Evolutionary conservation across 1,139 yeast genomes (phyloP).

Genomic region (Candida tetrigidarum): DNA sequence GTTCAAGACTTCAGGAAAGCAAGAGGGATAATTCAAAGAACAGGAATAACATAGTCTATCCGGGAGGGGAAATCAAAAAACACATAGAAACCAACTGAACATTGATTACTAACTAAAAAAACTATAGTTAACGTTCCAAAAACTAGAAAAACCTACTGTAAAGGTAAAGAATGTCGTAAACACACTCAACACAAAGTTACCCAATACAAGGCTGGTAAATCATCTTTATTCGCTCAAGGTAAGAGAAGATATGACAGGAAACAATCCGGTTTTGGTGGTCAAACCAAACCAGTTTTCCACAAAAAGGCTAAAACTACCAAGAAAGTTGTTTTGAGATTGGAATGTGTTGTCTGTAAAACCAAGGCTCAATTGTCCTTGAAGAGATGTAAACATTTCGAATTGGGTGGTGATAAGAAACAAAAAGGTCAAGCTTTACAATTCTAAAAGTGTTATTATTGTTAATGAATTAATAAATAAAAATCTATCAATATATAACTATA

Average conservation of each 20-base stretch:
- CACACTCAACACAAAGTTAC: conserved; percentile 99
- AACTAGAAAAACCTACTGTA: conserved; percentile 99
- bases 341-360: conserved; percentile 98
- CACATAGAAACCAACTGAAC: background rate
- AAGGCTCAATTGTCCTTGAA: conserved; percentile 97
- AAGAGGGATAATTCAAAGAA: background rate
- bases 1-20: background rate
- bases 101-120: conserved; percentile 24
- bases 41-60: too few relatives aligned
- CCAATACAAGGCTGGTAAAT: conserved; percentile 99
- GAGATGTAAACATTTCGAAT: conserved; percentile 99
- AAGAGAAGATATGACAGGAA: conserved; percentile 99
- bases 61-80: background rate
- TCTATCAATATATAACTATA: conserved; percentile 3
- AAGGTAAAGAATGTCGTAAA: conserved; percentile 98
- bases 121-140: conserved; percentile 97
- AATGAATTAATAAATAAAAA: conserved; percentile 8
- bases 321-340: conserved; percentile 99
- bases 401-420: conserved; percentile 99
- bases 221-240: conserved; percentile 99
- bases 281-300: conserved; percentile 99
- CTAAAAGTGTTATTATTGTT: conserved; percentile 42
- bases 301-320: conserved; percentile 99
- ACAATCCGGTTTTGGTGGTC: conserved; percentile 99
- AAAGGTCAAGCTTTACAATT: conserved; percentile 99